Conservation (phyloP, 805 yeast species). For the Torulaspora quercuum region DNA sequence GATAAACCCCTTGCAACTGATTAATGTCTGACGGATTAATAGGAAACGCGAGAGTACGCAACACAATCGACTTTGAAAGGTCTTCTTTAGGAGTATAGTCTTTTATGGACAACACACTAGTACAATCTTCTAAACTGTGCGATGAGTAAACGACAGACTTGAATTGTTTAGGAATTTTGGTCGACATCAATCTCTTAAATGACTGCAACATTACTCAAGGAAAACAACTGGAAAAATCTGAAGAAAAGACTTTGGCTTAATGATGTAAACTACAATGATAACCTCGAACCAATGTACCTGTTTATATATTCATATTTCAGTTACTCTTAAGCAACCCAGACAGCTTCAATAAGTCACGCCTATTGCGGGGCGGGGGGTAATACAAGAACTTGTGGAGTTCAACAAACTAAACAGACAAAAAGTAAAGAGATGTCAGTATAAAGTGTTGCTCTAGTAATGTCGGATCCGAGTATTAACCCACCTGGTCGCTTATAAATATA, state of each 20-base stretch:
- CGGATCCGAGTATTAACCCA: constrained; percentile 1
- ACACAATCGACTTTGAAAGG: constrained; percentile 40
- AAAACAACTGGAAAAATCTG: no score
- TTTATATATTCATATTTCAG: no score
- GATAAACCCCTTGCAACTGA: constrained; percentile 82
- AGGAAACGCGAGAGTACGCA: constrained; percentile 74
- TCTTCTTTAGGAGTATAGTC: constrained; percentile 31
- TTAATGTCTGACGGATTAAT: constrained; percentile 87
- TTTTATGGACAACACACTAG: constrained; percentile 30
- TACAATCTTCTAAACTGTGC: constrained; percentile 31
- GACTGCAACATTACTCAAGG: constrained; percentile 10
- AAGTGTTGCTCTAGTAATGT: no score
- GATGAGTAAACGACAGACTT: constrained; percentile 33
- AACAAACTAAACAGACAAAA: no score
- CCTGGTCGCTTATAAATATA: neutral
- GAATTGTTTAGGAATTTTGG: constrained; percentile 24
- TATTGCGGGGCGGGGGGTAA: no score
- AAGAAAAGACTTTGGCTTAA: no score
- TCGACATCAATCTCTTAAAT: constrained; percentile 25
- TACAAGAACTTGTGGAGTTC: no score
- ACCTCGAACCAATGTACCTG: neutral
- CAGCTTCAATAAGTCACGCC: no score
- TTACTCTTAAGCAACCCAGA: no score
- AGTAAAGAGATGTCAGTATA: no score
- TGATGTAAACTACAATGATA: neutral